Conservation (phyloP, 2,329 filamentous ascomycete species). For the Xylariales sp. region DNA sequence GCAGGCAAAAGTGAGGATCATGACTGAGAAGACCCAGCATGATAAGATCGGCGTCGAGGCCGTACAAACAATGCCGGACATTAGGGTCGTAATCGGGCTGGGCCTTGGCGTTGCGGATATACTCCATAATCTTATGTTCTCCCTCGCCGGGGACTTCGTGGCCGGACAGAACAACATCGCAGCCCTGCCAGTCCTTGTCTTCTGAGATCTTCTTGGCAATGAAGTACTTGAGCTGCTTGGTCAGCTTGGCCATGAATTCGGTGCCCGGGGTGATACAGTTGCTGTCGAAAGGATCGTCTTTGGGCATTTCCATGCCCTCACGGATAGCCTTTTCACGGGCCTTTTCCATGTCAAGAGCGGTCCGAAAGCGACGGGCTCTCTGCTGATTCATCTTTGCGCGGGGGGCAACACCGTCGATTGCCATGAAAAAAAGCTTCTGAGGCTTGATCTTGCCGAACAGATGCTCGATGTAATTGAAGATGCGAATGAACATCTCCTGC, state of each 20-base stretch:
- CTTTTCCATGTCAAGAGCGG: slow-evolving; percentile 83
- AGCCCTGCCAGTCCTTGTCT: slow-evolving; percentile 95
- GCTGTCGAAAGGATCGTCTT: slow-evolving; percentile 94
- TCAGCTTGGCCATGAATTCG: slow-evolving; percentile 96
- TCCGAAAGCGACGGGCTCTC: slow-evolving; percentile 89
- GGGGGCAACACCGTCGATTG: slow-evolving; percentile 94
- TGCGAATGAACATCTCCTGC: slow-evolving; percentile 99
- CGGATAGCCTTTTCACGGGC: slow-evolving; percentile 88
- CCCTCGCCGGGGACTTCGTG: slow-evolving; percentile 98
- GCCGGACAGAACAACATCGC: slow-evolving; percentile 91
- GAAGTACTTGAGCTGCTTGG: slow-evolving; percentile 93
- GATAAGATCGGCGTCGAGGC: slow-evolving; percentile 94
- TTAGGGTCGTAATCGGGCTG: slow-evolving; percentile 91
- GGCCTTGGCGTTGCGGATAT: slow-evolving; percentile 95
- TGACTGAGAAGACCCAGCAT: slow-evolving; percentile 97
- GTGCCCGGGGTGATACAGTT: slow-evolving; percentile 98
- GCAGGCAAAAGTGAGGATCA: slow-evolving; percentile 94
- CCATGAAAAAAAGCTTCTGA: slow-evolving; percentile 99
- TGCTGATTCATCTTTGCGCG: slow-evolving; percentile 99
- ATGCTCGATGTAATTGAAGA: slow-evolving; percentile 99
- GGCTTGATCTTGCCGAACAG: slow-evolving; percentile 98
- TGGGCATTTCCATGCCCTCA: slow-evolving; percentile 88
- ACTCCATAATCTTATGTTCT: slow-evolving; percentile 99
- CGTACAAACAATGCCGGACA: slow-evolving; percentile 93
- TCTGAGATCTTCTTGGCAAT: slow-evolving; percentile 98